Evolutionary conservation across 2,329 filamentous ascomycete genomes (phyloP).

Genomic region (Zopfia rhizophila): DNA sequence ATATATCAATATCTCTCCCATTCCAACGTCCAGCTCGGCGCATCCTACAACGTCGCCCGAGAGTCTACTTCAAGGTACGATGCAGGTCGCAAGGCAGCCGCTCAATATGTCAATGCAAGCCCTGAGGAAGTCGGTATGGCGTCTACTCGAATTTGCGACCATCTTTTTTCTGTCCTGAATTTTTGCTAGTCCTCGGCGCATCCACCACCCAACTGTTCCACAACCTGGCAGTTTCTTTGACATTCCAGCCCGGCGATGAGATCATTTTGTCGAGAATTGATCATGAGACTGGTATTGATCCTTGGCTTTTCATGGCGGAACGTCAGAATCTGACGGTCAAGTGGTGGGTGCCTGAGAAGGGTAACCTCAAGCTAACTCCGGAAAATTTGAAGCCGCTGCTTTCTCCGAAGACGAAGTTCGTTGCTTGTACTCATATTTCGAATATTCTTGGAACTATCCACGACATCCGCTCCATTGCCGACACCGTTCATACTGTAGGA

Average conservation of each 20-base stretch:
- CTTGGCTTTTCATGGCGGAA: constrained; percentile 76
- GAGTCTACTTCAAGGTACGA: constrained; percentile 69
- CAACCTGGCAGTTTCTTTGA: constrained; percentile 64
- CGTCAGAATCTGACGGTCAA: constrained; percentile 70
- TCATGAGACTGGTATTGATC: constrained; percentile 80
- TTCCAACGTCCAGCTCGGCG: constrained; percentile 80
- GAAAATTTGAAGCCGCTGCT: constrained; percentile 69
- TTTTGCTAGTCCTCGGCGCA: constrained; percentile 69
- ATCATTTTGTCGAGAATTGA: constrained; percentile 77
- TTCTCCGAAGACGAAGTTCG: constrained; percentile 71
- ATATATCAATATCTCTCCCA: constrained; percentile 73
- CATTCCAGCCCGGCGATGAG: constrained; percentile 63
- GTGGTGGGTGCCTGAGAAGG: constrained; percentile 69
- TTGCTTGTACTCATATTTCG: constrained; percentile 77
- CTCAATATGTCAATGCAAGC: constrained; percentile 75
- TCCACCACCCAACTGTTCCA: constrained; percentile 82
- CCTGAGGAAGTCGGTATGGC: constrained; percentile 71
- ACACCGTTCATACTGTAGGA: constrained; percentile 61
- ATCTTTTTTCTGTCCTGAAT: constrained; percentile 2
- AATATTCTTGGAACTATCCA: constrained; percentile 80
- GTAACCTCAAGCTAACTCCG: constrained; percentile 68
- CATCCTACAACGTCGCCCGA: constrained; percentile 71
- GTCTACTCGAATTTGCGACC: too few species aligned
- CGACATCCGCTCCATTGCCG: constrained; percentile 67
- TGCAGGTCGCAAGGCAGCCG: constrained; percentile 71